Evolutionary conservation across 192 early-diverging fungal genomes (phyloP), one percentile per base, ranked within the genome.

Genomic region (Gamsiella multidivaricata): DNA sequence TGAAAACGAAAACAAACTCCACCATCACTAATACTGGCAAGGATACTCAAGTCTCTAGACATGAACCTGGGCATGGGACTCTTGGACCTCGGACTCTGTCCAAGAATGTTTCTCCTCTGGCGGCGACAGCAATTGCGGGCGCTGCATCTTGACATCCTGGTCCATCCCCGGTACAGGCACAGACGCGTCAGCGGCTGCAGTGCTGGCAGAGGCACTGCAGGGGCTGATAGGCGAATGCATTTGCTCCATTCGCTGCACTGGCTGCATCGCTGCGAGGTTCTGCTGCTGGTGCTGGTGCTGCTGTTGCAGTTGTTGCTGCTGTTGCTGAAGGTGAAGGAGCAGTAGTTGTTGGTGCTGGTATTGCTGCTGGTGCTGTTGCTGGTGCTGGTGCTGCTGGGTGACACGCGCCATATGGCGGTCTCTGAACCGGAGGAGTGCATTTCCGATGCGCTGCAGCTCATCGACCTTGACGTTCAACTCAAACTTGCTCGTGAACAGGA

Each of bases 401-500:
- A 54, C 43, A 18, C 33, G 61, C 17, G 56, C 29, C 53, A 68
- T 51, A 9, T 65, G 39, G 12, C 42, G 65, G 23, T 69, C 54
- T 39, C 65, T 39, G 54, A 69, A 69, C 23, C 39, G 53, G 23
- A 78, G 57, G 26, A 78, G 25, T 2, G 74, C 34, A 34, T 78
- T 59, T 14, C 74, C 74, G 28, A 69, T 55, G 2, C 66, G 34
- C 14, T 93, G 86, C 17, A 94, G 69, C 61, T 92, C 87, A n/a
- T 87, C 83, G 0, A 83, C 64, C 50, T 85, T 84, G 29, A 94
- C 84, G 41, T 89, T 85, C 23, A 94, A 62, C 39, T 94, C 86
- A 69, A 94, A 94, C 51, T 87, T 84, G 46, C 84, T 81, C 7
- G 91, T 75, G 52, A 93, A 91, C 52, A 94, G 65, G 41, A 94